Conservation (phyloP, 1,139 yeast genomes). For the Taphrina flavorubra region DNA sequence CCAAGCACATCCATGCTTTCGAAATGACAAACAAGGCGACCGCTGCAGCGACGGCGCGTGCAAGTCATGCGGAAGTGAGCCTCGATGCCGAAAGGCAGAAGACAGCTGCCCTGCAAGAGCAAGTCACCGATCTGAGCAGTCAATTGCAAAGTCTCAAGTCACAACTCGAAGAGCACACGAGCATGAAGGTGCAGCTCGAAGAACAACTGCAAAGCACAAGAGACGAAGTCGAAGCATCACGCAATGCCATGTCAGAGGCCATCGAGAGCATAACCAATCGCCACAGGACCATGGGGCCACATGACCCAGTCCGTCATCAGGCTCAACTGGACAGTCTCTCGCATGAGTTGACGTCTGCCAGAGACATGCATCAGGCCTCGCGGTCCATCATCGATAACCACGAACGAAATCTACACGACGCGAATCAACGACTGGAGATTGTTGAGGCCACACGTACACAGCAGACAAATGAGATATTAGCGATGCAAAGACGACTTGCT, state of each 20-base stretch:
- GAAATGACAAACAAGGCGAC: conserved; percentile 17
- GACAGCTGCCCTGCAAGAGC: conserved; percentile 1
- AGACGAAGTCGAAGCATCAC: conserved; percentile 22
- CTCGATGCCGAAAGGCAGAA: conserved; percentile 17
- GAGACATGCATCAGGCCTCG: conserved; percentile 16
- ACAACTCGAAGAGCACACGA: conserved; percentile 12
- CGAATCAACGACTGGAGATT: conserved; percentile 27
- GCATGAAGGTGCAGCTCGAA: conserved; percentile 24
- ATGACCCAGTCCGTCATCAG: conserved; percentile 26
- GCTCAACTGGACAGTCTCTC: conserved; percentile 12
- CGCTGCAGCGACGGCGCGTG: conserved; percentile 29
- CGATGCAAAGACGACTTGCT: conserved; percentile 30
- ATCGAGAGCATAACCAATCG: conserved; percentile 12
- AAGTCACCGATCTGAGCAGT: conserved; percentile 12
- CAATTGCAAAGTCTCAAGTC: conserved; percentile 23
- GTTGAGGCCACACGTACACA: conserved; percentile 23
- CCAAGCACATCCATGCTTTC: conserved; percentile 27
- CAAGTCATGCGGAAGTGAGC: conserved; percentile 15
- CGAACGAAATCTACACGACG: conserved; percentile 20
- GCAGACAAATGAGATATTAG: conserved; percentile 25
- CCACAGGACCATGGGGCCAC: conserved; percentile 23
- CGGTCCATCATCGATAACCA: conserved; percentile 15
- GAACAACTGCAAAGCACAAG: conserved; percentile 11
- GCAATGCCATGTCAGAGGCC: conserved; percentile 20
- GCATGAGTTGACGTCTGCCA: conserved; percentile 14